These are phyloP conservation scores for Microsporum canis DNA, from an alignment of 2,329 filamentous ascomycete species.

Conservation along the genomic window DNA sequence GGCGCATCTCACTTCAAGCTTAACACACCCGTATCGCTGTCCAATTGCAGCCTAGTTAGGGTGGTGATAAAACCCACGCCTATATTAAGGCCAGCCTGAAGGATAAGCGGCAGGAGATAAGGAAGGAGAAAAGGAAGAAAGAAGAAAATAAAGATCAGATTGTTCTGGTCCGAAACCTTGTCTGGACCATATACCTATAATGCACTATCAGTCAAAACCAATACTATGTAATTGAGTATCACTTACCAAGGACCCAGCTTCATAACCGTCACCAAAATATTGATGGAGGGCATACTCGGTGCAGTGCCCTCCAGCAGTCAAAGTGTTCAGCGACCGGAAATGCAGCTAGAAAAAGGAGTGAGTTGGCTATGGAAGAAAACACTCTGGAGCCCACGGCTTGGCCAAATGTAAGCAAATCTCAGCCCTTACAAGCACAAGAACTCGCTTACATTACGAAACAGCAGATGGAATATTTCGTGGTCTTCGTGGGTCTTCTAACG, in stretches of 20 bases:
- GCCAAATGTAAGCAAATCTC: not conserved
- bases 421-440: not conserved
- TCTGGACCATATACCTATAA: no score
- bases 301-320: not conserved
- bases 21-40: no score
- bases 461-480: not conserved
- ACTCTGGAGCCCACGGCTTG: not conserved
- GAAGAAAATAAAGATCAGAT: no score
- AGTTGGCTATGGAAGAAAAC: not conserved
- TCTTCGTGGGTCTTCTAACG: not conserved
- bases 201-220: no score
- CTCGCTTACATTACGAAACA: not conserved
- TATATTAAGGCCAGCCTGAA: no score
- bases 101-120: no score
- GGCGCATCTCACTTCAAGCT: no score
- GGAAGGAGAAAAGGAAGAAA: no score
- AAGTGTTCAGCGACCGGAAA: not conserved
- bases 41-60: no score
- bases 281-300: not conserved
- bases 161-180: no score
- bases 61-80: no score
- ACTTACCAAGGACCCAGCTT: not conserved
- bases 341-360: not conserved
- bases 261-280: not conserved
- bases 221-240: not conserved